Base-by-base conservation (phyloP, 1,139 yeast genomes). In the Lodderomyces elongisporus region DNA sequence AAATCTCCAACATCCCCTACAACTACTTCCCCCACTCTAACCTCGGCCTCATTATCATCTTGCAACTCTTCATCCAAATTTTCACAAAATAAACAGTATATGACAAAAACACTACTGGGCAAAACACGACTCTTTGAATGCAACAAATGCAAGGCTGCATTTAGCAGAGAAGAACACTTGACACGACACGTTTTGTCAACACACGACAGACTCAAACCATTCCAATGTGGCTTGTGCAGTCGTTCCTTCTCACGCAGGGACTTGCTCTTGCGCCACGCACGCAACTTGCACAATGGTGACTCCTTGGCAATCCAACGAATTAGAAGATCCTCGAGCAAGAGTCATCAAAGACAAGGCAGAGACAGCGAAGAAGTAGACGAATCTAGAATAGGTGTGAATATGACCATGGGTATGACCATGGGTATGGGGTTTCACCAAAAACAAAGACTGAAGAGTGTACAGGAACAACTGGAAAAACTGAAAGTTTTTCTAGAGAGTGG, bases 221-320 rank as follows among this genome's bases (percentile, higher is more conserved):
- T 65, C 59, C 84, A 84, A 43, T 91, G 98, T 60, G 94, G 95
- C 1, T 91, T 91, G 15, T 91, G 98, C 56, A 93, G 91, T 32
- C 76, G 97, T 30, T 85, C 95, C 51, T 91, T 91, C 62, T 94
- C 96, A 7, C 67, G 98, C 44, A 60, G 97, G 41, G 98, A 91
- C 56, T 72, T 91, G 52, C 79, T 91, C 20, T 67, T 91, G 37
- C 72, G 98, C 38, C 98, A 91, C 61, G 95, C 93, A 46, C 96
- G 88, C 56, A 91, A 91, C 53, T 70, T 91, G 23, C 98, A 91
- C 53, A 79, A 94, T 15, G 80, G 79, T 6, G 75, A 77, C 42
- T 61, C 68, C 46, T 42, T 57, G 43, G 70, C 73, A 4, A 70
- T 68, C n/a, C 58, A 62, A 38, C 54, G 74, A 35, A 62, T 68